Base-by-base conservation (phyloP, 2,329 filamentous ascomycete genomes). In the Aspergillus aculeatinus region DNA sequence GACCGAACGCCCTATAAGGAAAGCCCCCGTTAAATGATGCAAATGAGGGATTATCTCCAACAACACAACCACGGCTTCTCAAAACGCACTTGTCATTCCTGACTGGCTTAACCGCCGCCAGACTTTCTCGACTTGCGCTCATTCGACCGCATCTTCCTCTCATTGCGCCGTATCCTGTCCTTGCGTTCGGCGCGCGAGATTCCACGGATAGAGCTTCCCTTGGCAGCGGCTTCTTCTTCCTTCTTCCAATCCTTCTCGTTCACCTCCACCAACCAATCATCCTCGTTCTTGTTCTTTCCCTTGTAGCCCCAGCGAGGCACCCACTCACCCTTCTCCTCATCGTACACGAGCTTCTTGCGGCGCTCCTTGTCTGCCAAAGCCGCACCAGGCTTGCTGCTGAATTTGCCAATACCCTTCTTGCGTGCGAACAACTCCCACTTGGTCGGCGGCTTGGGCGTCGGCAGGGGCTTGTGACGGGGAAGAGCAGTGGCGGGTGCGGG, bases 361-460 rank as follows among this genome's bases (percentile, higher is more conserved):
- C 86, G 84, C 84, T 78, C 82, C 63, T 87, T 84, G 76, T 88
- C 83, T 74, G 95, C 92, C 67, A 89, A 68, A 10, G 72, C 70
- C 6, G 70, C 74, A n/a, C 77, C 78, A 19, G 76, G 70, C 59
- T 72, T 86, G 67, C 86, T 89, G 85, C 93, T 96, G 78, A 88
- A 87, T 81, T 90, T 91, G 80, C 79, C 79, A 55, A 99, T 98
- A 58, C 95, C 95, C 84, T 97, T 96, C 86, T 96, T 96, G 77
- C 88, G 89, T 50, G 95, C 95, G 80, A 99, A 99, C 72, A 89
- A 87, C 81, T 96, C 89, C 95, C 95, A 99, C 77, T 92, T 96
- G 60, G 94, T 98, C 67, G 89, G 89, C 59, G 88, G 82, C 80
- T 93, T 95, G 67, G 87, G 85, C 58, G 87, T 84, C 1, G 95